Evolutionary conservation across 1,139 yeast species (phyloP).

Genomic region (Torulaspora globosa): DNA sequence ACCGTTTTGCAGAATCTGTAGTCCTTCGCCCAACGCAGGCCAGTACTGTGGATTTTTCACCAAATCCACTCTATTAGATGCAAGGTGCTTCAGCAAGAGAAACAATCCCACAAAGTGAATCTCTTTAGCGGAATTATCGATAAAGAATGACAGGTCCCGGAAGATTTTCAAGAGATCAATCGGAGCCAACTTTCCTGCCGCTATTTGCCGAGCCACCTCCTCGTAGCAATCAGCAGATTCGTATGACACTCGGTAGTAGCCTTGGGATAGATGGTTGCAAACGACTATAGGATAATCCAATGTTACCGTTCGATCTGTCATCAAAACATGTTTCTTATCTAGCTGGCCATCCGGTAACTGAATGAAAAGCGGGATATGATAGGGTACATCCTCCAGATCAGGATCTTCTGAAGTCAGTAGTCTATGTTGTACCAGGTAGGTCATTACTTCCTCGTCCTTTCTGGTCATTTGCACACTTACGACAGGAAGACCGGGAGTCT

Average conservation of each 20-base stretch:
- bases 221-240: slow-evolving; percentile 32
- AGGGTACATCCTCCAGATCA: slow-evolving; percentile 35
- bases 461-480: slow-evolving; percentile 40
- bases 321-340: slow-evolving; percentile 39
- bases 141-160: slow-evolving; percentile 33
- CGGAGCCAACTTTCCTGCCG: slow-evolving; percentile 30
- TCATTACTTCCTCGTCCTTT: slow-evolving; percentile 25
- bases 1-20: slow-evolving; percentile 25
- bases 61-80: slow-evolving; percentile 23
- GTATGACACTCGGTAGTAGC: slow-evolving; percentile 44
- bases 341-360: slow-evolving; percentile 40
- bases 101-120: slow-evolving; percentile 31
- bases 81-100: slow-evolving; percentile 20
- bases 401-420: slow-evolving; percentile 34
- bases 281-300: slow-evolving; percentile 36
- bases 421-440: slow-evolving; percentile 52
- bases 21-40: slow-evolving; percentile 26
- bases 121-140: slow-evolving; percentile 28
- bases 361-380: slow-evolving; percentile 49
- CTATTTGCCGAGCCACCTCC: slow-evolving; percentile 29
- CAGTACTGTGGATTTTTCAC: slow-evolving; percentile 15
- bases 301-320: slow-evolving; percentile 46
- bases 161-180: slow-evolving; percentile 34
- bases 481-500: slow-evolving; percentile 56
- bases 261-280: slow-evolving; percentile 47